These are phyloP conservation scores for Pharnaceum exiguum DNA, from an alignment of 148 eudicot genomes.

Conservation along the genomic window DNA sequence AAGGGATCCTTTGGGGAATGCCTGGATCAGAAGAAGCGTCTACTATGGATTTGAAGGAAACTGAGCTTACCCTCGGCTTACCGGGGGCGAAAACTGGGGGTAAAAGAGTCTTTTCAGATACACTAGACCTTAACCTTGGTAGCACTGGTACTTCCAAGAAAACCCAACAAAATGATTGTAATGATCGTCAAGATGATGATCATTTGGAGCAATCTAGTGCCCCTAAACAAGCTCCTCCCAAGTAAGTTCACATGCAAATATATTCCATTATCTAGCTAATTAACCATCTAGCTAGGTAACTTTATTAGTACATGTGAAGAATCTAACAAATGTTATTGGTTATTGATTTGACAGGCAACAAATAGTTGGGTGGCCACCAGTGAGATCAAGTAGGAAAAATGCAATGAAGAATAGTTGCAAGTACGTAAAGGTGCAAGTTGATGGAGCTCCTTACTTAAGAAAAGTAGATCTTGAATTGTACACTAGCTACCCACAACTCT, in stretches of 20 bases:
- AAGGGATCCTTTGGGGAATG: background rate
- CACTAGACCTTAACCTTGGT: conserved; percentile 25
- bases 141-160: background rate
- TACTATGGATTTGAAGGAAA: conserved; percentile 33
- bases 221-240: conserved; percentile 26
- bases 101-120: conserved; percentile 26
- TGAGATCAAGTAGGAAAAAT: conserved; percentile 42
- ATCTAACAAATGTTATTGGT: background rate
- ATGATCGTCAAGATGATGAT: conserved; percentile 7
- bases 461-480: conserved; percentile 77
- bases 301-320: background rate
- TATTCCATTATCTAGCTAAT: too few species aligned
- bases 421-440: conserved; percentile 77
- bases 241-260: too few species aligned
- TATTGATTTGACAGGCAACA: conserved; percentile 30
- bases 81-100: conserved; percentile 27
- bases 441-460: conserved; percentile 87
- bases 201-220: conserved; percentile 8
- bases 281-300: too few species aligned
- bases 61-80: conserved; percentile 44
- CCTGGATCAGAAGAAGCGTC: conserved; percentile 23
- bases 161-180: background rate
- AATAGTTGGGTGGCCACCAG: conserved; percentile 62
- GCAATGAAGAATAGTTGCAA: conserved; percentile 23
- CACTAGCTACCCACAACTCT: conserved; percentile 50